Percentiles rank a stretch among this genome's conserved stretches.
These are phyloP conservation scores for Pythium guiyangense DNA, from an alignment of 352 stramenopile genomes.

Conservation along the genomic window DNA sequence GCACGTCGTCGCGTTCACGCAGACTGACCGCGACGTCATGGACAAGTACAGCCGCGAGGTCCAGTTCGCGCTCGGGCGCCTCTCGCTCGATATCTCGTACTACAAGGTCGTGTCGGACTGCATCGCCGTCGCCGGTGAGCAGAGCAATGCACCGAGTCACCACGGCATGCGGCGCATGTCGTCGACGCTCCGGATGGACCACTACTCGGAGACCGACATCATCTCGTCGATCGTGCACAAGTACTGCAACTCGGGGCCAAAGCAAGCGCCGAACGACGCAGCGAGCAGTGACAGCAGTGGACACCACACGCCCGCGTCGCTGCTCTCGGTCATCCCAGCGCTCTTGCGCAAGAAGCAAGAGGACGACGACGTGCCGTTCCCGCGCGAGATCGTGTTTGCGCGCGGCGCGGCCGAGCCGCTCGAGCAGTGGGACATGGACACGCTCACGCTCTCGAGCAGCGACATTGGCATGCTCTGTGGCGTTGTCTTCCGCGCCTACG, in stretches of 20 bases:
- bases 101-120: conserved; percentile 66
- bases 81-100: conserved; percentile 76
- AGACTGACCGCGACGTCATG: conserved; percentile 49
- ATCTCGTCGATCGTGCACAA: conserved; percentile 63
- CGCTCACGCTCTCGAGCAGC: conserved; percentile 24
- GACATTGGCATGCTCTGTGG: conserved; percentile 40
- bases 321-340: conserved; percentile 19
- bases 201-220: conserved; percentile 46
- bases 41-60: conserved; percentile 57
- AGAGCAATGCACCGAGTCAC: background rate
- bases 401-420: conserved; percentile 36
- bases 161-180: conserved; percentile 14
- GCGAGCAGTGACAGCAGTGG: background rate
- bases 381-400: conserved; percentile 45
- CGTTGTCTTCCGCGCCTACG: conserved; percentile 43
- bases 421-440: conserved; percentile 53
- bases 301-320: conserved; percentile 2
- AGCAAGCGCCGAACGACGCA: background rate
- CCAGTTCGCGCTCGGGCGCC: conserved; percentile 55
- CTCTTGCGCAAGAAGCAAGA: conserved; percentile 38
- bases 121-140: conserved; percentile 15
- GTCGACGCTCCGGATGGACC: conserved; percentile 17
- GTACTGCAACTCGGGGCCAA: conserved; percentile 26
- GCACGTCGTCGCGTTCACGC: conserved; percentile 68
- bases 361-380: conserved; percentile 52